Percentiles rank a stretch among this genome's conserved stretches.
Evolutionary conservation across 768 basidiomycete species (phyloP).

Genomic region (Mycena latifolia): DNA sequence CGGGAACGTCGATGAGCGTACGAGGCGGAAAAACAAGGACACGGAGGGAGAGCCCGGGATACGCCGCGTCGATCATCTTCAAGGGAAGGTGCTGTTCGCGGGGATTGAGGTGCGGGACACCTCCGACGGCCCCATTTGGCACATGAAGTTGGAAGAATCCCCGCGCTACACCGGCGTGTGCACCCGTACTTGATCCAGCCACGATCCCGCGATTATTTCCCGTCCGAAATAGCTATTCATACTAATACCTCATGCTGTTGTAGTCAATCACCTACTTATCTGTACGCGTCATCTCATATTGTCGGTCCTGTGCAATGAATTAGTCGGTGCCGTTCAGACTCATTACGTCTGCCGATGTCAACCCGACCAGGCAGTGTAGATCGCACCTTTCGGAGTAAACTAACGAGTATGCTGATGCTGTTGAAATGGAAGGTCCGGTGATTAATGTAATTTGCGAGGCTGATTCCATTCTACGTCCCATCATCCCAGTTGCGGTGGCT

Average conservation of each 20-base stretch:
- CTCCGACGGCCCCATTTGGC: neutral
- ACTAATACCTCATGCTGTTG: neutral
- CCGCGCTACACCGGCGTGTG: conserved; percentile 2
- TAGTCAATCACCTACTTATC: neutral
- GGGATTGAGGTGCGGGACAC: neutral
- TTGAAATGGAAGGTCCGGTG: too few species aligned
- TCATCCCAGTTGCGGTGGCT: too few species aligned
- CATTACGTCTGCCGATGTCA: neutral
- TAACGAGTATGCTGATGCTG: neutral
- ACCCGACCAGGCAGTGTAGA: neutral
- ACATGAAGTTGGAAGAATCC: neutral
- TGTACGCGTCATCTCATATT: neutral
- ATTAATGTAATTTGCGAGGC: too few species aligned
- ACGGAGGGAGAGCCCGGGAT: neutral
- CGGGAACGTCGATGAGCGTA: neutral
- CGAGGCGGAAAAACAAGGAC: neutral
- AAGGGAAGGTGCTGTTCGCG: conserved; percentile 9
- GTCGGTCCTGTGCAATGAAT: neutral
- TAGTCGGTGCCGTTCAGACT: neutral
- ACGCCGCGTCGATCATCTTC: conserved; percentile 3
- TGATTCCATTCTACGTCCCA: too few species aligned
- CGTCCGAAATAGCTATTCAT: neutral
- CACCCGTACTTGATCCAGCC: neutral
- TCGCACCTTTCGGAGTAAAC: neutral
- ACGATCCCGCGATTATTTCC: neutral